Percentiles rank a stretch among this genome's conserved stretches.
Conservation (phyloP, 768 basidiomycete species). For the Hirschioporus abietinus region DNA sequence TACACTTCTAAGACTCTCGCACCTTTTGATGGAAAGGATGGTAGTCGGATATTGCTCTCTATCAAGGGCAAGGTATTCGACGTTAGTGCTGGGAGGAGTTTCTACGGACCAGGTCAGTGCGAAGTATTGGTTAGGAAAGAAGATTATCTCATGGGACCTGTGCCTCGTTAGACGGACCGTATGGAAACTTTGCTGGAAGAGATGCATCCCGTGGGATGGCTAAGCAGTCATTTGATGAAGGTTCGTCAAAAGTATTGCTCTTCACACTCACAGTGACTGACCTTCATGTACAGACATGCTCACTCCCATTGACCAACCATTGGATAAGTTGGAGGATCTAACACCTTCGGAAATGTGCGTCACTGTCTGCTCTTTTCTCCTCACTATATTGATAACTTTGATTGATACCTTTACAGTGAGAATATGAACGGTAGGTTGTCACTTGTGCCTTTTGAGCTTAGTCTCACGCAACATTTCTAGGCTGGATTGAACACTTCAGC, state of each 20-base stretch:
- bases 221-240: conserved; percentile 92
- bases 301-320: conserved; percentile 77
- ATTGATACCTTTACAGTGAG: conserved; percentile 46
- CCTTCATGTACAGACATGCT: conserved; percentile 65
- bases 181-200: conserved; percentile 94
- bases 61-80: conserved; percentile 91
- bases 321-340: conserved; percentile 81
- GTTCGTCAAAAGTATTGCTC: conserved; percentile 37
- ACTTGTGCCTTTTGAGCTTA: not conserved
- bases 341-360: conserved; percentile 78
- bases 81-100: conserved; percentile 81
- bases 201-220: conserved; percentile 98
- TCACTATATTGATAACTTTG: conserved; percentile 1
- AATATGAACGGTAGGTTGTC: conserved; percentile 80
- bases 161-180: conserved; percentile 71
- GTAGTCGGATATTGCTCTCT: conserved; percentile 74
- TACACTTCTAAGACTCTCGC: conserved; percentile 76
- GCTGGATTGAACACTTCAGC: conserved; percentile 92
- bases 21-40: conserved; percentile 59
- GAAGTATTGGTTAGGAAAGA: not conserved
- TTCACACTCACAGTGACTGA: conserved; percentile 6
- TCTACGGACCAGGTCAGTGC: conserved; percentile 88
- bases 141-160: not conserved
- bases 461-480: conserved; percentile 29
- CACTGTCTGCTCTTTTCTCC: conserved; percentile 47